Evolutionary conservation across 2,329 filamentous ascomycete genomes (phyloP), one percentile per base, ranked within the genome.

Genomic region (Monosporascus sp.): DNA sequence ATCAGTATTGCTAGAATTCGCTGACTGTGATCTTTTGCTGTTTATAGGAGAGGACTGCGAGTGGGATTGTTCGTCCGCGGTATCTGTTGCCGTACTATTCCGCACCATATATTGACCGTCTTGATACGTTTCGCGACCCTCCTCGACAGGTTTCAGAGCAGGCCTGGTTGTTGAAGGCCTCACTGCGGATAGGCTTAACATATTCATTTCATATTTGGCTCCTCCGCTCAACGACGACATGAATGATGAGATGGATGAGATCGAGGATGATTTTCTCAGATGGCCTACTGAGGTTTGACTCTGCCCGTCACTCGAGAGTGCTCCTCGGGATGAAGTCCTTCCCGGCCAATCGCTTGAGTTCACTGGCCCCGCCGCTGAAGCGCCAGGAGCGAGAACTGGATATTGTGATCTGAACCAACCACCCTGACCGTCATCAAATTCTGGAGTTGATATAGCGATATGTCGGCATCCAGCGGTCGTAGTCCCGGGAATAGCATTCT

Each of bases 391-490:
- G 47, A 60, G 56, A 27, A 62, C 46, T 9, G 59, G 60, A 49
- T 62, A 60, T 47, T 62, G 60, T 8, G 62, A 61, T 31, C 60
- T 56, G 37, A 55, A 57, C 50, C 55, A 60, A 18, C 62, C 51
- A n/a, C 53, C 49, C 25, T 41, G 45, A 15, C 39, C 39, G 25
- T 56, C 52, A 6, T 50, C 45, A 11, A 37, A 37, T 7, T 50
- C 35, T 8, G 57, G 59, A 2, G 55, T 53, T 20, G 55, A 51
- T 49, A 60, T 60, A 4, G 60, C 57, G 49, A 57, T 50, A 46
- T 58, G 60, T 8, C 54, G 50, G 48, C 58, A 50, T 3, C 56
- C 61, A 14, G 54, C 41, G 17, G 50, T 53, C 5, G 59, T 57
- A 14, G 56, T 60, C n/a, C 56, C 58, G 11, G 55, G 59, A 5